Evolutionary conservation across 208 protist genomes (phyloP), one percentile per base, ranked within the genome.

Genomic region (Balamuthia mandrillaris): DNA sequence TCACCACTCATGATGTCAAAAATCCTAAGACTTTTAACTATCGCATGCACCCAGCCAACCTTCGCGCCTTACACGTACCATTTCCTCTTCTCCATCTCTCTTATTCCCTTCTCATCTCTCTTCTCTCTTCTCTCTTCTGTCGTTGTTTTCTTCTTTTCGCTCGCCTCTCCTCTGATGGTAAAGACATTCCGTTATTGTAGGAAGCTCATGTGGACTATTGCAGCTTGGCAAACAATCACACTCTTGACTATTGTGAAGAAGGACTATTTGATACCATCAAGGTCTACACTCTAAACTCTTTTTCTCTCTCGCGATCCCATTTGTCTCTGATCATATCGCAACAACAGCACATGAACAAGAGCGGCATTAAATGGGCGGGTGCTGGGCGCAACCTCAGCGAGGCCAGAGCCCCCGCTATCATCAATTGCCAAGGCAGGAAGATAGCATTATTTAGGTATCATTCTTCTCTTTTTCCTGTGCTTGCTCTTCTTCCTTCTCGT

Each of bases 21-120:
- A n/a, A n/a, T n/a, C n/a, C n/a, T n/a, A n/a, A n/a, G 39, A 44
- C 47, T 37, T 75, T 75, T 44, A 75, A 75, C 66, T 75, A 75
- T 24, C 66, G 33, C 7, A 75, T 75, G 66, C 66, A 75, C 24
- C 66, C 66, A 1, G 66, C 24, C 66, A 75, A 75, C 66, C 42
- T 75, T 5, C 47, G 37, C 27, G 66, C 66, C 16, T 27, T 75
- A 7, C 66, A 24, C n/a, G 66, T 54, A 3, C 42, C 66, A 3
- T n/a, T n/a, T n/a, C n/a, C n/a, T n/a, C n/a, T n/a, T n/a, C n/a
- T n/a, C n/a, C n/a, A n/a, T n/a, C n/a, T n/a, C n/a, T n/a, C n/a
- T n/a, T n/a, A n/a, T n/a, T n/a, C n/a, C n/a, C n/a, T n/a, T n/a
- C n/a, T n/a, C n/a, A n/a, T n/a, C n/a, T n/a, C n/a, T n/a, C n/a